Evolutionary conservation across 148 eudicot species (phyloP).

Genomic region (Fallopia convolvulus): DNA sequence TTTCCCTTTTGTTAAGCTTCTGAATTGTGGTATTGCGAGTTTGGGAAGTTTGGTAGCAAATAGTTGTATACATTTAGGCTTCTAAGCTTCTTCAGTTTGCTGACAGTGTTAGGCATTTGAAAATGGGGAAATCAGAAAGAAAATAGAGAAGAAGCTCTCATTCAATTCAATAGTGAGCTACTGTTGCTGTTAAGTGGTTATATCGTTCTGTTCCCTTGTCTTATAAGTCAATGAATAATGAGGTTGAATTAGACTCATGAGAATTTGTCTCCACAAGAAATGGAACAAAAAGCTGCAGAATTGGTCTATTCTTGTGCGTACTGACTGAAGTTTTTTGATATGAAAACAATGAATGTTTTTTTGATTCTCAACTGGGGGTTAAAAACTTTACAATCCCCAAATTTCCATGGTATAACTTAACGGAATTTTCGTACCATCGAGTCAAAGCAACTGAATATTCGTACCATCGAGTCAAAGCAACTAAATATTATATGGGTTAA

Average conservation of each 20-base stretch:
- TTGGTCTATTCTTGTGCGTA: constrained; percentile 9
- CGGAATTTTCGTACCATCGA: too few relatives aligned
- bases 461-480: too few relatives aligned
- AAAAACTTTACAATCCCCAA: background rate
- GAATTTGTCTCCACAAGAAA: constrained; percentile 7
- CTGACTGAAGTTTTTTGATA: constrained; percentile 9
- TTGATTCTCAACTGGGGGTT: background rate
- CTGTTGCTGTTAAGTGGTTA: background rate
- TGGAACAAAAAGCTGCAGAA: background rate
- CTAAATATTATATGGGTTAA: too few relatives aligned
- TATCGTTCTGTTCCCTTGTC: background rate
- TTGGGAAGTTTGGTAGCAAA: background rate
- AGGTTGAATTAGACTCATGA: background rate
- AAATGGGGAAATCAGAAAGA: background rate
- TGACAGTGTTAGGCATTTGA: background rate
- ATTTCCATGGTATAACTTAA: too few relatives aligned
- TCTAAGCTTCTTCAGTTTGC: background rate
- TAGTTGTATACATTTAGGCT: background rate
- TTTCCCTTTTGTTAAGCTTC: background rate
- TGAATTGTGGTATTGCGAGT: background rate
- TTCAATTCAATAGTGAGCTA: background rate
- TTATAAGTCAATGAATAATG: background rate
- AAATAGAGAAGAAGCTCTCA: background rate
- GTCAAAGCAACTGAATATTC: too few relatives aligned
- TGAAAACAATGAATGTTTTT: constrained; percentile 6